Evolutionary conservation across 495 filamentous ascomycete genomes (phyloP), one percentile per base, ranked within the genome.

Genomic region (Xylaria longipes): DNA sequence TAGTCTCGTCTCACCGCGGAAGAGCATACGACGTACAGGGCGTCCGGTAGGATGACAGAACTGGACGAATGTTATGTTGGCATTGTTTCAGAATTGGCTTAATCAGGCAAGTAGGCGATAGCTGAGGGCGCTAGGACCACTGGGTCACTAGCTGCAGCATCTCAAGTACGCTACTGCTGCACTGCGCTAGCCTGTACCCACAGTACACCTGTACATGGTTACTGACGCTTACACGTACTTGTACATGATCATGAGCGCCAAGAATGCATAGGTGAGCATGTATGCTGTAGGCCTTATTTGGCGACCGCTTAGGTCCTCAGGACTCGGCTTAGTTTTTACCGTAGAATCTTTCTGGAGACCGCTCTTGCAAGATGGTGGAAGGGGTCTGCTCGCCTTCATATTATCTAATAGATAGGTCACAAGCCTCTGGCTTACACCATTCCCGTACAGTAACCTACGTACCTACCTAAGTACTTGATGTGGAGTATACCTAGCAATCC

Each of bases 11-110:
- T 31, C 29, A 60, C 33, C 22, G 50, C 50, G 50, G 50, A 54
- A 54, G n/a, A 57, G 52, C 25, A 58, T n/a, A 58, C 56, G 50
- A 25, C 50, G 52, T 56, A 17, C 52, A 56, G 27, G 22, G 60
- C 11, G 60, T 15, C 22, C 12, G 35, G 37, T 20, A 48, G 48
- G 48, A 43, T 54, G 65, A 56, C 46, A 39, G 65, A 67, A 67
- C 31, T 67, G 65, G 65, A 56, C 65, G 65, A 67, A 67, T 67
- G 65, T 35, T 8, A 71, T 65, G 69, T 65, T 71, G 69, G 69
- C 69, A 39, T 65, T 50, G 69, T 71, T 71, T 71, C 69, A 71
- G 69, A 57, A 57, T 64, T 58, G 37, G 60, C 69, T 65, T 7
- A 22, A 65, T 70, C 45, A 1, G 52, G 66, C 41, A 69, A 58